phyloP scores from a whole-genome alignment of 345 rosid genomes.

The Bretschneidera sinensis region DNA sequence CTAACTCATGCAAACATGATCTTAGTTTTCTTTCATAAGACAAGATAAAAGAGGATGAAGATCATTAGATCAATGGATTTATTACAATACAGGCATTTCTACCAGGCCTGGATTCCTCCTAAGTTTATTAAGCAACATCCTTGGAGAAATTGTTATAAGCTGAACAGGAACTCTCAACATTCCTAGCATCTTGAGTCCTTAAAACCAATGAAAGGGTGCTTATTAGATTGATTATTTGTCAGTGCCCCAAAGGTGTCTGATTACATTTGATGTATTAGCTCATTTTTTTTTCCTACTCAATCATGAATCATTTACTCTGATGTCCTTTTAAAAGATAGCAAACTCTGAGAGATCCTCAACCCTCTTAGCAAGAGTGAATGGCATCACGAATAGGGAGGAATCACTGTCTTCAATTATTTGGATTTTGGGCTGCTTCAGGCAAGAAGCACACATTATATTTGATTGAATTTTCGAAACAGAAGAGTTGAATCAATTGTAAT shows the following conservation, averaged over 20 bases:
- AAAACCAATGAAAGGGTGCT: neutral
- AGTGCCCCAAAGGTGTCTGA: neutral
- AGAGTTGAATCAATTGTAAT: no score
- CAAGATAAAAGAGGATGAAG: no score
- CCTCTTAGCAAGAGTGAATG: neutral
- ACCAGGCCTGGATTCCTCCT: neutral
- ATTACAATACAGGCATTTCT: no score
- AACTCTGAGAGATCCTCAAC: neutral
- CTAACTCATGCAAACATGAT: neutral
- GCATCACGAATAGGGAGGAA: neutral
- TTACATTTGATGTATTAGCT: no score
- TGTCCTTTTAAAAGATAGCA: neutral
- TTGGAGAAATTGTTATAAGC: neutral
- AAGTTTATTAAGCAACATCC: neutral
- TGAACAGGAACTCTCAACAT: neutral
- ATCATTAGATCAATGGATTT: no score
- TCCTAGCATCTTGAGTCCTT: no score
- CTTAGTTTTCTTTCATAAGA: neutral
- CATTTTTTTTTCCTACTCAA: no score
- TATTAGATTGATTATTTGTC: neutral
- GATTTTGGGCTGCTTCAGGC: no score
- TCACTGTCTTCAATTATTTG: no score
- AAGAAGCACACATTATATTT: no score
- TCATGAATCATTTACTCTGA: neutral
- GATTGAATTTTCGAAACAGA: no score